Conservation (phyloP, 148 eudicot species). For the Camellia lanceoleosa region DNA sequence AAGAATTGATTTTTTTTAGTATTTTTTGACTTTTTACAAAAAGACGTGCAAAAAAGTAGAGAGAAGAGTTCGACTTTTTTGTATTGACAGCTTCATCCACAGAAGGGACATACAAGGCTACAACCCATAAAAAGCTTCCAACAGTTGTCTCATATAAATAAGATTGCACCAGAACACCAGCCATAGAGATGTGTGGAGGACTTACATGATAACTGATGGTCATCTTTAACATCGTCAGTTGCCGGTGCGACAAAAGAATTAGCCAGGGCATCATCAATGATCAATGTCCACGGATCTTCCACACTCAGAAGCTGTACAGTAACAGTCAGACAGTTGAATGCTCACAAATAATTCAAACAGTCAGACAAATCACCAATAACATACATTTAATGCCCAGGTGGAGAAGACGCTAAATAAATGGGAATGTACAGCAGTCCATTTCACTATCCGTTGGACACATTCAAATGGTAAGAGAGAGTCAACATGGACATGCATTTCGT, state of each 20-base stretch:
- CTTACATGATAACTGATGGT: slow-evolving; percentile 75
- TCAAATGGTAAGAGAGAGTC: background rate
- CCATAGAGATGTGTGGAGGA: background rate
- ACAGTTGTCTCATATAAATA: background rate
- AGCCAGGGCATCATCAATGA: slow-evolving; percentile 85
- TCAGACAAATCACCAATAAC: background rate
- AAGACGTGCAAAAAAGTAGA: too few relatives aligned
- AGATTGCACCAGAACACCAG: background rate
- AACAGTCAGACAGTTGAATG: slow-evolving; percentile 6
- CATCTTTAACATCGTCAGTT: slow-evolving; percentile 74
- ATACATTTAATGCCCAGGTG: background rate
- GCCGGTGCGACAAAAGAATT: slow-evolving; percentile 89
- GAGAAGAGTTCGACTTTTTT: too few relatives aligned
- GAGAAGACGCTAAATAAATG: background rate
- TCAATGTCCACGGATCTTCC: slow-evolving; percentile 85
- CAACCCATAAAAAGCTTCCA: background rate
- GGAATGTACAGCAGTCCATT: background rate
- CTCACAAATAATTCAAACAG: background rate
- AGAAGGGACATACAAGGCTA: background rate
- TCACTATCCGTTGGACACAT: background rate
- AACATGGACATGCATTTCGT: background rate
- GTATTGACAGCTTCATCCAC: background rate
- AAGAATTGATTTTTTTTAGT: too few relatives aligned
- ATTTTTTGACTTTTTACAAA: too few relatives aligned
- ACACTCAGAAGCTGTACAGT: slow-evolving; percentile 59